A percentile compares a stretch with the other conserved stretches of the same genome.
These are phyloP conservation scores for Neurospora sp. DNA, from an alignment of 2,329 filamentous ascomycete species.

Conservation along the genomic window DNA sequence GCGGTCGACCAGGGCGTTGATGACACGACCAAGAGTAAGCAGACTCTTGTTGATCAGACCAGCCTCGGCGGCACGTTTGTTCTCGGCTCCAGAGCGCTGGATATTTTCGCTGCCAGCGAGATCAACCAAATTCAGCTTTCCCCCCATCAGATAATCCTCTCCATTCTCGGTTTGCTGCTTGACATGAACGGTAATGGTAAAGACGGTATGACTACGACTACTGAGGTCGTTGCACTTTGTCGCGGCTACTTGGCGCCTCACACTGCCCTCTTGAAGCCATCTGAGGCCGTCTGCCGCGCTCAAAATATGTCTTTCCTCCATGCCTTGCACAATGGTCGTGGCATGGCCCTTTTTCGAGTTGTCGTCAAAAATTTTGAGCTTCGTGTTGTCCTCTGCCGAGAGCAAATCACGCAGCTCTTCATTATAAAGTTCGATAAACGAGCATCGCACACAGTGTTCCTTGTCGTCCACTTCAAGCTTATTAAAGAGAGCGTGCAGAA, in stretches of 20 bases:
- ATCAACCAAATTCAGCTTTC: constrained; percentile 94
- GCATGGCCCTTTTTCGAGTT: constrained; percentile 75
- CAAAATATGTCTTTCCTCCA: constrained; percentile 94
- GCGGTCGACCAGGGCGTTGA: constrained; percentile 91
- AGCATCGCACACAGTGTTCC: constrained; percentile 91
- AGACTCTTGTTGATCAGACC: constrained; percentile 97
- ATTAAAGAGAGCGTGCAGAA: constrained; percentile 76
- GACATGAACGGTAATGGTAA: constrained; percentile 87
- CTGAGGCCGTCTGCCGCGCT: constrained; percentile 78
- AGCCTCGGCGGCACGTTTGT: constrained; percentile 92
- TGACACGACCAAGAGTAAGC: constrained; percentile 87
- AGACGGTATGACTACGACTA: constrained; percentile 93
- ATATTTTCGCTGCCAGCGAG: constrained; percentile 97
- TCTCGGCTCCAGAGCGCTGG: constrained; percentile 90
- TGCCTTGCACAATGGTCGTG: constrained; percentile 85
- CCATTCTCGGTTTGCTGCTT: constrained; percentile 74
- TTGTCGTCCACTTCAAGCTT: constrained; percentile 69
- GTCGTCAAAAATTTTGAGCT: constrained; percentile 94
- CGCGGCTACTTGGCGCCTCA: constrained; percentile 94
- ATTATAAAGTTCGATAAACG: constrained; percentile 97
- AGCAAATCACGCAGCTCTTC: constrained; percentile 90
- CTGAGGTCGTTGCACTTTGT: constrained; percentile 99
- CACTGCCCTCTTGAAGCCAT: constrained; percentile 77
- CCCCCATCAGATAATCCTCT: constrained; percentile 81
- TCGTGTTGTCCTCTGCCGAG: constrained; percentile 67